Evolutionary conservation across 2,329 filamentous ascomycete species (phyloP), one percentile per base, ranked within the genome.

Genomic region (Botrytis galanthina): DNA sequence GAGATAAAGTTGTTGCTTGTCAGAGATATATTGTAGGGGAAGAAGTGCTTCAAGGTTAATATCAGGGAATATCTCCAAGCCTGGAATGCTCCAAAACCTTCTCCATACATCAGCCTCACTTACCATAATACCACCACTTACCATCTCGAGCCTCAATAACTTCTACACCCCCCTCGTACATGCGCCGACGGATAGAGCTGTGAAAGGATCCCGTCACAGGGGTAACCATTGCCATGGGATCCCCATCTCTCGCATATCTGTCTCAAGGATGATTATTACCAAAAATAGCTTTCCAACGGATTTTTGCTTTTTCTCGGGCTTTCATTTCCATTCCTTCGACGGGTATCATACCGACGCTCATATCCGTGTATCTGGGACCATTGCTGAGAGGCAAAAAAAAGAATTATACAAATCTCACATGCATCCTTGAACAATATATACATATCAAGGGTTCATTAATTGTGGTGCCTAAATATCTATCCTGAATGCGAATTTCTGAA

Each of bases 401-500:
- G 35, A n/a, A 44, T 29, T 35, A 51, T 51, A 66, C 63, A 29
- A 14, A 67, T 51, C 64, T 67, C 44, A 54, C 12, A 54, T 39
- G 22, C 32, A 68, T 54, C 64, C 64, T 68, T 54, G 64, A 54
- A 68, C 46, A 68, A 68, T 54, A 67, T 54, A 29, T 51, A 29
- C 10, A 54, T 54, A 68, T 29, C 64, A 68, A 68, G 46, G 64
- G 64, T 68, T 68, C 64, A 54, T 68, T 68, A 68, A 68, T 68
- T 39, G 32, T 68, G 64, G 51, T 68, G 64, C 64, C 64, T 68
- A 68, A 51, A 62, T 37, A 67, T 54, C 63, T 66, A 66, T 46
- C 44, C 42, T 48, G 63, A 37, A 63, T n/a, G 63, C 63, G 42
- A 35, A 48, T n/a, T 48, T 66, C 63, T 66, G 63, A 66, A 66